phyloP scores from a whole-genome alignment of 768 basidiomycete genomes.

The Phaffia tasmanica region DNA sequence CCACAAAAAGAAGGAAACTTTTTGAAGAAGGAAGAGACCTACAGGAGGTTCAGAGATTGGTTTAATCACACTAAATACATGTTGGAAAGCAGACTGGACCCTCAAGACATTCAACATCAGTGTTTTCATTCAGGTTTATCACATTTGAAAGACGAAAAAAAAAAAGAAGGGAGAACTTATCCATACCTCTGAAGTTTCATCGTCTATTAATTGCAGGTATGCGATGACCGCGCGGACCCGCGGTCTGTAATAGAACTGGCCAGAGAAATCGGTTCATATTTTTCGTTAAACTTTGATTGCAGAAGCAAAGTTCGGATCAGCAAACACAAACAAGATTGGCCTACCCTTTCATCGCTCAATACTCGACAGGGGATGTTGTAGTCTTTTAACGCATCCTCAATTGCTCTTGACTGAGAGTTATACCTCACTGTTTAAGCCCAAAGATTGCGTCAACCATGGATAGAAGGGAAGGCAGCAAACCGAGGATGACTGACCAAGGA shows the following conservation, averaged over 20 bases:
- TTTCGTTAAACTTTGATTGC: conserved; percentile 9
- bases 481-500: conserved; percentile 53
- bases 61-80: no score
- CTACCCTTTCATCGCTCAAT: conserved; percentile 51
- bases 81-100: no score
- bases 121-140: no score
- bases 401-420: conserved; percentile 61
- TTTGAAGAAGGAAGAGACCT: no score
- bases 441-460: neutral
- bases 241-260: conserved; percentile 62
- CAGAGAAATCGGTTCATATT: neutral
- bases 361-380: conserved; percentile 67
- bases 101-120: no score
- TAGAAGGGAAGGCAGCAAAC: neutral
- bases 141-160: no score
- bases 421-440: conserved; percentile 53
- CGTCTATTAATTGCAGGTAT: conserved; percentile 72
- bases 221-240: conserved; percentile 44
- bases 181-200: conserved; percentile 39
- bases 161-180: no score
- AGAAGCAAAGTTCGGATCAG: neutral
- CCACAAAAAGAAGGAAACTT: no score
- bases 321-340: neutral
- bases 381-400: conserved; percentile 66
- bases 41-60: no score